These are phyloP conservation scores for Aspergillus pseudoglaucus DNA, from an alignment of 2,329 filamentous ascomycete genomes.

Conservation along the genomic window DNA sequence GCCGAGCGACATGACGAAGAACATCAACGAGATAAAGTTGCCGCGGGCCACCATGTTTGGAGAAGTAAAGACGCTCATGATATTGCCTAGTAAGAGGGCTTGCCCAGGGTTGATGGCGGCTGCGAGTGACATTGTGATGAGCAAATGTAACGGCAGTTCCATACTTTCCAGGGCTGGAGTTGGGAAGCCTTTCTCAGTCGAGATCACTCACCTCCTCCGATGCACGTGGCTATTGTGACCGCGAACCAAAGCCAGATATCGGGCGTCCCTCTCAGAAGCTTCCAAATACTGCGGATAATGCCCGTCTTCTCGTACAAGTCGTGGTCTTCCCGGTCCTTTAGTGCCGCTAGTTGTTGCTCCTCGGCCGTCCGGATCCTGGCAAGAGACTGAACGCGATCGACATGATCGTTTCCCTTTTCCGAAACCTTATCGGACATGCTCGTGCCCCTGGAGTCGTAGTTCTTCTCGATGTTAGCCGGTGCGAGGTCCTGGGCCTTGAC, in stretches of 20 bases:
- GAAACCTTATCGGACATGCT: background rate
- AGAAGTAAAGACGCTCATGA: conserved; percentile 1
- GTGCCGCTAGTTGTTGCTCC: conserved; percentile 1
- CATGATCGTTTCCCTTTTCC: conserved; percentile 8
- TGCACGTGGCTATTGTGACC: background rate
- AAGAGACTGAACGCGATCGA: background rate
- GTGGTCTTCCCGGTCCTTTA: conserved; percentile 4
- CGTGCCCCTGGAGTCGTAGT: background rate
- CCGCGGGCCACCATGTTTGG: conserved; percentile 13
- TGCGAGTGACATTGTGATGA: background rate
- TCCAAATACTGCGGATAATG: background rate
- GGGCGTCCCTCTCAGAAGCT: conserved; percentile 2
- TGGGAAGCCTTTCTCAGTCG: background rate
- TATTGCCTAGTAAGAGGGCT: conserved; percentile 4
- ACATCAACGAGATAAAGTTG: conserved; percentile 43
- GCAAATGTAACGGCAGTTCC: background rate
- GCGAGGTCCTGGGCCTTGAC: conserved; percentile 45
- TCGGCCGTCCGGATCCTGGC: background rate
- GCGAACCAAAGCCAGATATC: background rate
- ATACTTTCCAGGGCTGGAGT: background rate
- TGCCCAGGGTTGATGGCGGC: conserved; percentile 44
- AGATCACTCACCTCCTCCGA: background rate
- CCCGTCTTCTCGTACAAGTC: conserved; percentile 4
- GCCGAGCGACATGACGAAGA: conserved; percentile 38
- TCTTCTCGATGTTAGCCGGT: background rate